phyloP scores from a whole-genome alignment of 2,329 filamentous ascomycete species.

The Trichoderma guizhouense region DNA sequence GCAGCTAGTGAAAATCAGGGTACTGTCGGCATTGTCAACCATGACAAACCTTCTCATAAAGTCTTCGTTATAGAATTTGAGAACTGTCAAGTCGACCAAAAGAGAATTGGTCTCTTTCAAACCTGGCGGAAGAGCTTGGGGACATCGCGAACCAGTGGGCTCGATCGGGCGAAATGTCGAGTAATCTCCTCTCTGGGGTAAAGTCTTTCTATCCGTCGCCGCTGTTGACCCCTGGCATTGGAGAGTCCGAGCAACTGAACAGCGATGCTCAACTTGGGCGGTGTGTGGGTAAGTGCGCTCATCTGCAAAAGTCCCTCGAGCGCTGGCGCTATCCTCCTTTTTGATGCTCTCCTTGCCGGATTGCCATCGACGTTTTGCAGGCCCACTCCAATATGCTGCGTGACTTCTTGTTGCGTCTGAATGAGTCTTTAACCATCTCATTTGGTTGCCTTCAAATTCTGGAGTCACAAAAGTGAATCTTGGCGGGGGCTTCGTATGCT shows the following conservation, averaged over 20 bases:
- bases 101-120: background rate
- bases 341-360: background rate
- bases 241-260: background rate
- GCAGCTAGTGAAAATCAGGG: background rate
- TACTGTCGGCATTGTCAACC: background rate
- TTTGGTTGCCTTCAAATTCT: background rate
- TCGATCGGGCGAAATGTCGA: background rate
- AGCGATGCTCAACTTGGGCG: background rate
- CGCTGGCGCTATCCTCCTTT: background rate
- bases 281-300: background rate
- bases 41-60: background rate
- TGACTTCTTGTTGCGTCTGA: slow-evolving; percentile 3
- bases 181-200: background rate
- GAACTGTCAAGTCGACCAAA: background rate
- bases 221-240: background rate
- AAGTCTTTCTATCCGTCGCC: background rate
- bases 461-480: background rate
- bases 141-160: background rate
- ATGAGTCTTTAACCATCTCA: slow-evolving; percentile 9
- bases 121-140: background rate
- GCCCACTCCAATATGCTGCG: background rate
- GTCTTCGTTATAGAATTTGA: background rate
- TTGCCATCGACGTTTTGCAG: slow-evolving; percentile 3
- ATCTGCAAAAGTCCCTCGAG: background rate
- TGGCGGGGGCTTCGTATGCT: background rate